Evolutionary conservation across 768 basidiomycete genomes (phyloP), one percentile per base, ranked within the genome.

Genomic region (Boletales sp.): DNA sequence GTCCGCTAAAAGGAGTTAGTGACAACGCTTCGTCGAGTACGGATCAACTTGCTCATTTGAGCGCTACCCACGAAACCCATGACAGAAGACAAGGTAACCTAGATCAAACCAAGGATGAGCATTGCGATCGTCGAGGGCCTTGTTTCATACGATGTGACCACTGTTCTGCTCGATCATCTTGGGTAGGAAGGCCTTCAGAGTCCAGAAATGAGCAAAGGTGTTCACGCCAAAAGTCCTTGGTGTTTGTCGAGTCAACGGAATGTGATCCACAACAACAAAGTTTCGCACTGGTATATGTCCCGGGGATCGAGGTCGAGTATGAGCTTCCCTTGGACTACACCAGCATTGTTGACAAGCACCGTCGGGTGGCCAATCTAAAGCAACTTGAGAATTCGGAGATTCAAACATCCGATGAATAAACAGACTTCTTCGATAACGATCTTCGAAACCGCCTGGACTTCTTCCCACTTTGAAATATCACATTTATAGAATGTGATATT

Each of bases 341-440:
- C 96, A 0, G 95, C 96, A 63, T 95, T 97, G 72, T 97, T 98
- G 58, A 99, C 75, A 19, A 99, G 71, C 35, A 97, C 78, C 0
- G 96, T 96, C 0, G 90, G 90, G 51, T 88, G 78, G 4, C 91
- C 94, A 46, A 95, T 76, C 90, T 94, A 58, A 31, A 25, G 30
- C 39, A 10, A 40, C 30, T 51, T 54, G 19, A 48, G 32, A 25
- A 34, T 25, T 18, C 21, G 21, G 18, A 28, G 18, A 32, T 7
- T 10, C 25, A 39, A 8, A 19, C 43, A 13, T 44, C 13, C 31
- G 13, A 14, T 6, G 21, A 44, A 31, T 11, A 9, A 21, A 52
- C 70, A 55, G 52, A 91, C 91, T 75, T 97, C 94, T 61, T 88
- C 78, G 5, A 83, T 68, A 51, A 98, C 78, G 65, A 72, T 76